phyloP scores from a whole-genome alignment of 1,284 basidiomycete genomes.

The Leccinum pseudoinsigne region DNA sequence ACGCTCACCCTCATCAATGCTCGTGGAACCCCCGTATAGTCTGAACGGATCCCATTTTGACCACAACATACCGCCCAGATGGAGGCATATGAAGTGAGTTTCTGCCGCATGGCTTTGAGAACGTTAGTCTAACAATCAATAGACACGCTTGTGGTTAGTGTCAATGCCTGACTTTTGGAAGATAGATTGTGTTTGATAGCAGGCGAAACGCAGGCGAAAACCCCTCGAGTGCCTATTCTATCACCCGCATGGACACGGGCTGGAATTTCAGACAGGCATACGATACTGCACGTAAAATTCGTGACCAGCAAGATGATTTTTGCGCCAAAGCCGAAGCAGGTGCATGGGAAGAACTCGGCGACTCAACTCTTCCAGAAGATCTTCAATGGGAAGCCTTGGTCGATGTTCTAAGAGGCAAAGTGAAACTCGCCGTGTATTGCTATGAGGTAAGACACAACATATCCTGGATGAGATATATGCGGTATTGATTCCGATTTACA shows the following conservation, averaged over 20 bases:
- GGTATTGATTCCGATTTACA: slow-evolving; percentile 1
- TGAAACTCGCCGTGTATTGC: slow-evolving; percentile 55
- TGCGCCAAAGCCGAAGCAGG: slow-evolving; percentile 45
- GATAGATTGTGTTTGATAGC: background rate
- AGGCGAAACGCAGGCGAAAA: slow-evolving; percentile 26
- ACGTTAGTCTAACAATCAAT: background rate
- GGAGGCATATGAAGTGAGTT: slow-evolving; percentile 63
- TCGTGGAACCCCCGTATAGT: slow-evolving; percentile 60
- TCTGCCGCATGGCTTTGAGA: background rate
- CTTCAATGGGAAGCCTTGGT: slow-evolving; percentile 66
- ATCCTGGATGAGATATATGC: too few species aligned
- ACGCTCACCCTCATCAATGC: slow-evolving; percentile 58
- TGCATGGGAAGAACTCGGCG: slow-evolving; percentile 46
- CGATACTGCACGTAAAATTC: slow-evolving; percentile 69
- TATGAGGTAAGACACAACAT: slow-evolving; percentile 38
- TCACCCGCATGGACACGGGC: slow-evolving; percentile 59
- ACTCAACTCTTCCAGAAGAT: slow-evolving; percentile 51
- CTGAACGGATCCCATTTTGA: slow-evolving; percentile 38
- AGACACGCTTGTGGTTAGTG: slow-evolving; percentile 67
- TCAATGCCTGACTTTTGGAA: slow-evolving; percentile 14
- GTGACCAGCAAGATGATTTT: slow-evolving; percentile 65
- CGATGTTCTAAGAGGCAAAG: slow-evolving; percentile 62
- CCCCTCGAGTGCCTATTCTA: slow-evolving; percentile 31
- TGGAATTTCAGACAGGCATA: slow-evolving; percentile 64
- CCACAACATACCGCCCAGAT: slow-evolving; percentile 36